Conservation (phyloP, 257 asterid genomes). For the Nyctanthes arbortristis region DNA sequence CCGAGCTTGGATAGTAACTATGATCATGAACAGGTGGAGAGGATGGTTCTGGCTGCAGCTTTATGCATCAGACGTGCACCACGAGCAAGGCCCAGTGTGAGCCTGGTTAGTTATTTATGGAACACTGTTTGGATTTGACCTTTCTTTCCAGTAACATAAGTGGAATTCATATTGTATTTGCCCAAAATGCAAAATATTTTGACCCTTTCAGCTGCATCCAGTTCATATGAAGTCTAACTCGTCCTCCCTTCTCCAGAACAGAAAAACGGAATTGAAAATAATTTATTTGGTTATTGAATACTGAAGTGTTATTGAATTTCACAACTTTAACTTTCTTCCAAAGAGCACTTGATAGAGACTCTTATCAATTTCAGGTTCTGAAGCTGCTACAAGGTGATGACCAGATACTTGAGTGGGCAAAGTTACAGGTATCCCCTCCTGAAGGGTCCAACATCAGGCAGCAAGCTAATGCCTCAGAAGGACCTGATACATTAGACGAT, state of each 20-base stretch:
- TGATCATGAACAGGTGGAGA: slow-evolving; percentile 67
- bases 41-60: slow-evolving; percentile 84
- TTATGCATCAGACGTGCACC: slow-evolving; percentile 89
- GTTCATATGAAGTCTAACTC: background rate
- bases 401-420: slow-evolving; percentile 70
- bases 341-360: background rate
- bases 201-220: background rate
- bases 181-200: background rate
- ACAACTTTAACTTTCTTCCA: background rate
- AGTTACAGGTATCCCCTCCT: slow-evolving; percentile 56
- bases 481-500: slow-evolving; percentile 61
- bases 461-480: slow-evolving; percentile 41
- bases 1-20: slow-evolving; percentile 58
- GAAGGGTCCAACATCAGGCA: slow-evolving; percentile 40
- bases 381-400: slow-evolving; percentile 83
- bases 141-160: background rate
- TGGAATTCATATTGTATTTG: background rate
- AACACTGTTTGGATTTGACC: background rate
- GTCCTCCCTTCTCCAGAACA: background rate
- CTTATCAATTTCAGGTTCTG: slow-evolving; percentile 43
- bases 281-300: too few species aligned
- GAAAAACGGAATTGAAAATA: background rate
- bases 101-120: slow-evolving; percentile 54
- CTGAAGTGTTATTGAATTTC: background rate
- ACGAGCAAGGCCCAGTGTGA: slow-evolving; percentile 89